A percentile compares a stretch with the other conserved stretches of the same genome.
These are phyloP conservation scores for Cytospora leucostoma DNA, from an alignment of 2,329 filamentous ascomycete species.

Conservation along the genomic window DNA sequence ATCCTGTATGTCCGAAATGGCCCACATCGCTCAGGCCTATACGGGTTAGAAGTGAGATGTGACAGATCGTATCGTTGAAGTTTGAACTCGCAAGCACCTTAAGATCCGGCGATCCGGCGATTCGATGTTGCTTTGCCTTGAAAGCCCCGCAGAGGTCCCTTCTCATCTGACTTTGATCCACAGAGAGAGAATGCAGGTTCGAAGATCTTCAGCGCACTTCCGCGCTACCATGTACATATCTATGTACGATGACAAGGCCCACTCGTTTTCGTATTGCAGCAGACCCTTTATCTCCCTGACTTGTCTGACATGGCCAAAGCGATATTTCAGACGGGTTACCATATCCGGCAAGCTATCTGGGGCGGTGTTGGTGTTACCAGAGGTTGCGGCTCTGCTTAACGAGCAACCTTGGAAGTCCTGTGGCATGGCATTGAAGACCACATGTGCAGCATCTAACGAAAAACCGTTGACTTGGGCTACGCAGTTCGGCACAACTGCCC, in stretches of 20 bases:
- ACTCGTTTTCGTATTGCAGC: neutral
- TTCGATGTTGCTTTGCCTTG: slow-evolving; percentile 3
- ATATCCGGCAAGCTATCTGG: neutral
- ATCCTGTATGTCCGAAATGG: slow-evolving; percentile 5
- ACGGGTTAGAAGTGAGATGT: slow-evolving; percentile 9
- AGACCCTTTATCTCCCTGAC: slow-evolving; percentile 3
- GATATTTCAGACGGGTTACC: neutral
- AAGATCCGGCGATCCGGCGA: slow-evolving; percentile 15
- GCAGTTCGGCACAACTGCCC: neutral
- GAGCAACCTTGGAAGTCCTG: neutral
- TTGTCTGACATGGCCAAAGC: neutral
- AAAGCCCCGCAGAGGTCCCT: slow-evolving; percentile 13
- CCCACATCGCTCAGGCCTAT: slow-evolving; percentile 2
- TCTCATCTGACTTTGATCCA: slow-evolving; percentile 7
- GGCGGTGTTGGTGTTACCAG: slow-evolving; percentile 12
- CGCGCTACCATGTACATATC: neutral
- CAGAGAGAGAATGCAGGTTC: neutral
- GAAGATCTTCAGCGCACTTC: neutral
- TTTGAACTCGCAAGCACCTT: slow-evolving; percentile 11
- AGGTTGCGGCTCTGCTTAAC: slow-evolving; percentile 17
- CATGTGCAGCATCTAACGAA: neutral
- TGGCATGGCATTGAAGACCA: neutral
- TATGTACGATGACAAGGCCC: neutral
- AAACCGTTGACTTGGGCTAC: neutral
- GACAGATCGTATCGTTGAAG: slow-evolving; percentile 15